Evolutionary conservation across 331 rosid genomes (phyloP).

Genomic region (Saraca asoca): DNA sequence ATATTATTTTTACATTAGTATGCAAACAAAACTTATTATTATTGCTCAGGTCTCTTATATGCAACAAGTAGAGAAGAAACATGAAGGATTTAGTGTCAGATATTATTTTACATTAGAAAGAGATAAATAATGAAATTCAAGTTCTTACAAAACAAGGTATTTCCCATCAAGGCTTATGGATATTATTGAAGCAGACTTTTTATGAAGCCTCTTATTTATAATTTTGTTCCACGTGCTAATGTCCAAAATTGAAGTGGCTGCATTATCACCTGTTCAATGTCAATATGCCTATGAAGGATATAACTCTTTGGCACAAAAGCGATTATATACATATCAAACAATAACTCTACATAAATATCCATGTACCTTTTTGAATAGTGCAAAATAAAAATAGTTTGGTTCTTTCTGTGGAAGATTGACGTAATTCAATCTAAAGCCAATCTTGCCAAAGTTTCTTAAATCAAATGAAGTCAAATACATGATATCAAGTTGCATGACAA

Average conservation of each 20-base stretch:
- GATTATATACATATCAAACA: conserved; percentile 4
- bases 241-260: conserved; percentile 77
- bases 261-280: conserved; percentile 60
- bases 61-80: too few relatives aligned
- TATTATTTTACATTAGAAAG: too few relatives aligned
- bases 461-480: conserved; percentile 1
- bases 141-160: conserved; percentile 89
- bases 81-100: too few relatives aligned
- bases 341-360: conserved; percentile 21
- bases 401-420: conserved; percentile 92
- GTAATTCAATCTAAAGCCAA: conserved; percentile 49
- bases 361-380: conserved; percentile 71
- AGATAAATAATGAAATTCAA: too few relatives aligned
- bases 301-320: conserved; percentile 23
- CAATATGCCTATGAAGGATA: conserved; percentile 3
- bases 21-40: too few relatives aligned
- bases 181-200: conserved; percentile 82
- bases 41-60: too few relatives aligned
- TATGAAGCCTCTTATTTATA: conserved; percentile 81
- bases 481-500: conserved; percentile 72
- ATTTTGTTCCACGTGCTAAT: conserved; percentile 87
- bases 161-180: conserved; percentile 92
- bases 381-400: conserved; percentile 90
- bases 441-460: conserved; percentile 5
- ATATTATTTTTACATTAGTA: too few relatives aligned